Evolutionary conservation across 768 basidiomycete species (phyloP).

Genomic region (Lactarius trivialis): DNA sequence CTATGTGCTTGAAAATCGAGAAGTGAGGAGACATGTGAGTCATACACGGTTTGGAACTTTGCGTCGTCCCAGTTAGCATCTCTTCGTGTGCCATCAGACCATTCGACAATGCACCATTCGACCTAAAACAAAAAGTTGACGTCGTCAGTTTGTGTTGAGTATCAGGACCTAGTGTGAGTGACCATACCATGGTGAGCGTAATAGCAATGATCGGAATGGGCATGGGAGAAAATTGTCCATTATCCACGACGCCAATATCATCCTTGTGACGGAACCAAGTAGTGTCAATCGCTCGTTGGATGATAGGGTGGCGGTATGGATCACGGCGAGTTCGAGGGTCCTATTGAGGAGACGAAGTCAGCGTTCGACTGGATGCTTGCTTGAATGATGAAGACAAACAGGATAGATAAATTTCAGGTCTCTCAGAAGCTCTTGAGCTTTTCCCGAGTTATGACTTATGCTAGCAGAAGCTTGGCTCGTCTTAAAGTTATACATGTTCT

Average conservation of each 20-base stretch:
- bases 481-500: not conserved
- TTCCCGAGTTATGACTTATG: not conserved
- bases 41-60: not conserved
- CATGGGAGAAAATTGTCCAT: not conserved
- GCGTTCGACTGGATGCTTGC: not conserved
- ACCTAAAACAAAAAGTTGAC: not conserved
- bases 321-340: not conserved
- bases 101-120: not conserved
- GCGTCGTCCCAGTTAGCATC: not conserved
- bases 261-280: slow-evolving; percentile 7
- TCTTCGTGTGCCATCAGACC: not conserved
- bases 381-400: not conserved
- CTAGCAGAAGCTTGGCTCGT: not conserved
- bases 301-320: slow-evolving; percentile 5
- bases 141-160: not conserved
- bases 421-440: slow-evolving; percentile 2
- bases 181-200: not conserved
- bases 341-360: not conserved
- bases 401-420: slow-evolving; percentile 10
- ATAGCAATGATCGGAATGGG: not conserved
- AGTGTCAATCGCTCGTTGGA: slow-evolving; percentile 1
- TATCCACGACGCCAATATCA: not conserved
- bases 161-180: not conserved
- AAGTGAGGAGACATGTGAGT: not conserved
- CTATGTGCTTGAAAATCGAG: not conserved